phyloP scores from a whole-genome alignment of 495 filamentous ascomycete genomes.

The Aspergillus saccharolyticus region DNA sequence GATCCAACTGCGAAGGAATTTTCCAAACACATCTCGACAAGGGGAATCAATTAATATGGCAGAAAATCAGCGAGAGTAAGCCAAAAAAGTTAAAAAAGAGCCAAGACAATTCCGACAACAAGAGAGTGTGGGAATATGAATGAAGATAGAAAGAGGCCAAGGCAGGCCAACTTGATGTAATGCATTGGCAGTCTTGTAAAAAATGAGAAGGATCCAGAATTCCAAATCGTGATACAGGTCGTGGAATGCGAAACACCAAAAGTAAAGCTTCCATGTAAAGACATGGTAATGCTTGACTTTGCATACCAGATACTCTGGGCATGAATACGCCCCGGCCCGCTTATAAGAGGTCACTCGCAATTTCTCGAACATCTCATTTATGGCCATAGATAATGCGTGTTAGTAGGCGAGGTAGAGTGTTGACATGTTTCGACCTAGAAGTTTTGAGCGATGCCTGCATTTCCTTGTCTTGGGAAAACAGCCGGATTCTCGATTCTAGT shows the following conservation, averaged over 20 bases:
- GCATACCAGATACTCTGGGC: neutral
- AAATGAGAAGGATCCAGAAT: too few species aligned
- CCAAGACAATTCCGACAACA: neutral
- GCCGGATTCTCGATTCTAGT: conserved; percentile 87
- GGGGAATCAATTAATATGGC: neutral
- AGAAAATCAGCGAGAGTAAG: neutral
- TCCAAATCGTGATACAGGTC: neutral
- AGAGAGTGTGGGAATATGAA: neutral
- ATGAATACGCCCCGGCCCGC: too few species aligned
- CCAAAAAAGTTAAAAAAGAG: neutral
- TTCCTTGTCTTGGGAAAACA: conserved; percentile 82
- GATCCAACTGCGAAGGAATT: neutral
- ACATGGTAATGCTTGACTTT: neutral
- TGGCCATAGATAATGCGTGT: too few species aligned
- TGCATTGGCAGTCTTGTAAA: too few species aligned
- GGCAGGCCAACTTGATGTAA: too few species aligned
- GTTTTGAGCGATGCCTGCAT: conserved; percentile 96
- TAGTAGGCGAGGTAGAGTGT: conserved; percentile 3
- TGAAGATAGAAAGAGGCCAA: neutral
- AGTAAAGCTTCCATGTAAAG: neutral
- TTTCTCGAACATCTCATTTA: too few species aligned
- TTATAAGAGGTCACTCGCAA: too few species aligned
- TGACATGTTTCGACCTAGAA: conserved; percentile 50
- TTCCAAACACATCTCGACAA: neutral
- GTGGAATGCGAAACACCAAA: neutral